Conservation (phyloP, 2,329 filamentous ascomycete genomes). For the Bimuria novae-zelandiae region DNA sequence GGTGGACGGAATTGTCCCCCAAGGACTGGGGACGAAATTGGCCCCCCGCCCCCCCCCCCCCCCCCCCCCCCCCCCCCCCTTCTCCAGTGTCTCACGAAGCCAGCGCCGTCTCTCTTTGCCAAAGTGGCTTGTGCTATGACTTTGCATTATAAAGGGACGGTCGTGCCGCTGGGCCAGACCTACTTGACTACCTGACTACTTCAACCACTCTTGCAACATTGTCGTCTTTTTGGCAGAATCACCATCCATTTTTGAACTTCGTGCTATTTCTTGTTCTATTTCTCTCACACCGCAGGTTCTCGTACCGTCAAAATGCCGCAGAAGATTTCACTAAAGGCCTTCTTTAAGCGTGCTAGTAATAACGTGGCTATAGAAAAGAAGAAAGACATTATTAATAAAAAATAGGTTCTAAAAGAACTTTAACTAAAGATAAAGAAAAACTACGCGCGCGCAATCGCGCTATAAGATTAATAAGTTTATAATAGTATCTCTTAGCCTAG, state of each 20-base stretch:
- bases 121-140: neutral
- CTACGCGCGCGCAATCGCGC: no score
- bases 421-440: slow-evolving; percentile 12
- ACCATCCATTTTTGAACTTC: neutral
- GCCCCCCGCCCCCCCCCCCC: neutral
- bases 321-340: neutral
- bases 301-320: neutral
- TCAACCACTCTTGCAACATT: neutral
- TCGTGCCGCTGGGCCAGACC: neutral
- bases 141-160: neutral
- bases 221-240: neutral
- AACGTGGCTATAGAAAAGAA: neutral
- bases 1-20: neutral
- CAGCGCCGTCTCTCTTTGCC: neutral
- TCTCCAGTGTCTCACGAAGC: neutral
- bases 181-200: neutral
- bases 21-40: slow-evolving; percentile 3
- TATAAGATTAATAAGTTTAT: no score
- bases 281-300: neutral
- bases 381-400: neutral
- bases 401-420: neutral
- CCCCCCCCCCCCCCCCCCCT: no score
- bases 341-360: neutral
- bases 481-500: no score
- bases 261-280: slow-evolving; percentile 11